Percentiles rank a stretch among this genome's conserved stretches.
Evolutionary conservation across 1,284 basidiomycete species (phyloP).

Genomic region (Phylloboletellus chloephorus): DNA sequence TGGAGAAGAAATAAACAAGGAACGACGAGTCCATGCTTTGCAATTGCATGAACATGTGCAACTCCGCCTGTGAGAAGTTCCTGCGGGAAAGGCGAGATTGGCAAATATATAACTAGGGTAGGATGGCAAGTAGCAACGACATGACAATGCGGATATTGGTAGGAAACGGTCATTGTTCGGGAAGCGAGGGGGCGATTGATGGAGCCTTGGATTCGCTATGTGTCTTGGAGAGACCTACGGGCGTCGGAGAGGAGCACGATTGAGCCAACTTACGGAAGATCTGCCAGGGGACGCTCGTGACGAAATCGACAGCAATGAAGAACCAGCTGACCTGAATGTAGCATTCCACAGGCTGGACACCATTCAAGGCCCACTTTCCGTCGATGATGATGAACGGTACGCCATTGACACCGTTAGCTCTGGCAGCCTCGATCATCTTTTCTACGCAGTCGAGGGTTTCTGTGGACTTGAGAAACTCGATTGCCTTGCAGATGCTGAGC

Average conservation of each 20-base stretch:
- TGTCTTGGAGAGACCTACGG: conserved; percentile 8
- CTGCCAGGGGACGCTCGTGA: conserved; percentile 8
- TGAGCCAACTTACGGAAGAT: conserved; percentile 31
- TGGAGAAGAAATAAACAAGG: conserved; percentile 12
- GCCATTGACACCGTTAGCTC: conserved; percentile 67
- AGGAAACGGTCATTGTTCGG: conserved; percentile 21
- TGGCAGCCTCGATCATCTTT: conserved; percentile 61
- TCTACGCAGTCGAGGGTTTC: conserved; percentile 66
- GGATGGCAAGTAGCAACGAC: conserved; percentile 12
- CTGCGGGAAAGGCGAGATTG: conserved; percentile 15
- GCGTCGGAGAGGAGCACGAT: conserved; percentile 8
- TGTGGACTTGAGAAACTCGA: conserved; percentile 60
- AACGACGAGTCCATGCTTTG: conserved; percentile 14
- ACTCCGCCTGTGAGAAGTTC: conserved; percentile 14
- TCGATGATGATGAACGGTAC: conserved; percentile 80
- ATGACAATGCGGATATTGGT: conserved; percentile 20
- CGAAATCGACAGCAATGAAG: not conserved
- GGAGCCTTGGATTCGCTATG: conserved; percentile 24
- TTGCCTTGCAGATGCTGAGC: conserved; percentile 35
- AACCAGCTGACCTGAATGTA: conserved; percentile 55
- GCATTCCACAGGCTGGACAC: conserved; percentile 67
- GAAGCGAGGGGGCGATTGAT: conserved; percentile 14
- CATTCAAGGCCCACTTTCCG: conserved; percentile 72
- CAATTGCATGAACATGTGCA: conserved; percentile 13
- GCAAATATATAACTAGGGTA: conserved; percentile 12